Base-by-base conservation (phyloP, 139 green algal genomes). In the Chlamydomonas sp. region DNA sequence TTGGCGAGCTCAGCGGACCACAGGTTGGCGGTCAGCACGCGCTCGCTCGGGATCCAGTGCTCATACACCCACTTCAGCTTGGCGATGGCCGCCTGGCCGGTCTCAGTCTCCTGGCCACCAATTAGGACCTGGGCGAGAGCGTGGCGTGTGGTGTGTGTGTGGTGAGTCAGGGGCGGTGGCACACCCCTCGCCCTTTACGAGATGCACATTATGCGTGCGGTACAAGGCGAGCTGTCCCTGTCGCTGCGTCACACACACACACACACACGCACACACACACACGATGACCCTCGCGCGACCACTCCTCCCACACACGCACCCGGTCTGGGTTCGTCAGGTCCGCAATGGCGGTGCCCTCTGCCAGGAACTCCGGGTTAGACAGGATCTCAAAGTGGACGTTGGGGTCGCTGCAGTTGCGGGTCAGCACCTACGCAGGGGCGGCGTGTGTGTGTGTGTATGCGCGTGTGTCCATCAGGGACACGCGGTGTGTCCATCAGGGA, bases 1-100 rank as follows among this genome's bases (percentile, higher is more conserved):
- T 99, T 99, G 43, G 94, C 91, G 37, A 99, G 88, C 89, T 99
- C 95, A 2, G 95, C 95, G 29, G 86, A 91, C 92, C 92, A 97
- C 66, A 99, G 84, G 84, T 98, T 98, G 72, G 92, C 85, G 37
- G 78, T 88, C 65, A 99, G 82, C 65, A 99, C 95, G 69, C 87
- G 86, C 72, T 97, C 91, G 6, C 76, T 39, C 26, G 95, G 93
- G 5, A 99, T 83, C 95, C 95, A 99, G 80, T 97, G 89, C 1
- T 83, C 83, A 73, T 99, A 99, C 58, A 97, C 95, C 1, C 67
- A 75, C 37, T 84, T 86, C 33, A 97, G 82, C 3, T 83, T 77
- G 35, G 82, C 73, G 4, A 97, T 85, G 29, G 90, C 91, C 20
- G 65, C 50, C 37, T 77, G 81, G 35, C 94, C 94, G 4, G 63